Conservation (phyloP, 2,329 filamentous ascomycete species). For the Exophiala lecanii-corni region DNA sequence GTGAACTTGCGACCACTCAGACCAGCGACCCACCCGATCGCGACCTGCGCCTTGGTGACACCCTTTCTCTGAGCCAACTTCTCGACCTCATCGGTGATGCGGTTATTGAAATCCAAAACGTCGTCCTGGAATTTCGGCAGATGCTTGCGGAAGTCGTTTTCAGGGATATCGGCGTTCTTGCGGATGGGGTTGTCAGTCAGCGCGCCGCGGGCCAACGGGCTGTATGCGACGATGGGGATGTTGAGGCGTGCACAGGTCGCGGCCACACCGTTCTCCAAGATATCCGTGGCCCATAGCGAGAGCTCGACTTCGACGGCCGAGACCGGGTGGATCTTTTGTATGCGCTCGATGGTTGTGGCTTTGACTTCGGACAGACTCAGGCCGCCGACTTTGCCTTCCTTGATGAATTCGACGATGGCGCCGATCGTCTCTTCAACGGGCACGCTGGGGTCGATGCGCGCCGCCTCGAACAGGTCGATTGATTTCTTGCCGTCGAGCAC, state of each 20-base stretch:
- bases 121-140: conserved; percentile 49
- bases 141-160: conserved; percentile 41
- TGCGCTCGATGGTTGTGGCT: conserved; percentile 42
- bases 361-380: conserved; percentile 42
- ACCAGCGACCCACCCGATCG: conserved; percentile 45
- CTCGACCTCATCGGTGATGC: conserved; percentile 44
- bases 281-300: conserved; percentile 53
- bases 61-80: conserved; percentile 43
- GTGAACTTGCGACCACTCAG: conserved; percentile 33
- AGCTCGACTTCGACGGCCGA: conserved; percentile 59
- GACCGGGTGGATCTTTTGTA: conserved; percentile 51
- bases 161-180: conserved; percentile 45
- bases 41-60: conserved; percentile 44
- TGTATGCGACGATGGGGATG: conserved; percentile 58
- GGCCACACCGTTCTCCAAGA: conserved; percentile 55
- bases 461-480: conserved; percentile 58
- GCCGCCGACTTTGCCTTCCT: conserved; percentile 42
- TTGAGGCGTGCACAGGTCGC: conserved; percentile 51
- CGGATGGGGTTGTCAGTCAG: conserved; percentile 44
- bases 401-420: conserved; percentile 36
- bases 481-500: conserved; percentile 49
- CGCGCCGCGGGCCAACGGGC: conserved; percentile 56
- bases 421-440: conserved; percentile 46
- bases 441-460: conserved; percentile 51
- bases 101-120: conserved; percentile 47